Evolutionary conservation across 1,284 basidiomycete genomes (phyloP).

Genomic region (Inonotus hispidus): DNA sequence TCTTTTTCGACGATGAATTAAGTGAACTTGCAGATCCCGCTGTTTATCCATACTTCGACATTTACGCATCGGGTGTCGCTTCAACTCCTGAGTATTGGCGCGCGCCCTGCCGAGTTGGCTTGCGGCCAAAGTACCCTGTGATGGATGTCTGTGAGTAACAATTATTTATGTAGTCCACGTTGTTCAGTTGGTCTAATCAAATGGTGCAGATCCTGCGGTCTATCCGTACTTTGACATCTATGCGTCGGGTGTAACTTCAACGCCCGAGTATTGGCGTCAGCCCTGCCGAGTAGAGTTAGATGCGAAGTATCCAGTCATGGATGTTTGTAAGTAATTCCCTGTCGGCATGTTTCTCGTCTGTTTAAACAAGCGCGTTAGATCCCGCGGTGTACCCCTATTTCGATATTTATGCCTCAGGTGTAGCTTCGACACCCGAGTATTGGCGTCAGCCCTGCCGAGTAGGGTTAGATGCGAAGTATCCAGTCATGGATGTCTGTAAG

Average conservation of each 20-base stretch:
- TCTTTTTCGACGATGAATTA: conserved; percentile 1
- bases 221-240: conserved; percentile 30
- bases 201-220: conserved; percentile 10
- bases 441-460: conserved; percentile 4
- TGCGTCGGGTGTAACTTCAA: conserved; percentile 9
- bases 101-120: neutral
- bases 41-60: conserved; percentile 20
- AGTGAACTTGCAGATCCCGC: conserved; percentile 14
- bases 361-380: conserved; percentile 16
- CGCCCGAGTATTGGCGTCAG: neutral
- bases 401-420: conserved; percentile 14
- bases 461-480: conserved; percentile 20
- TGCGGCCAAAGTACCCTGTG: conserved; percentile 21
- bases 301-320: conserved; percentile 14
- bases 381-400: conserved; percentile 25
- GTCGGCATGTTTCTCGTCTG: neutral
- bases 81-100: neutral
- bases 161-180: neutral
- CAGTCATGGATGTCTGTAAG: neutral
- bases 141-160: conserved; percentile 25
- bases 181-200: neutral
- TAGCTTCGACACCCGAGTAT: neutral
- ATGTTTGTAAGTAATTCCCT: conserved; percentile 10
- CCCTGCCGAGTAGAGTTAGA: conserved; percentile 10
- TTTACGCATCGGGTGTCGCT: conserved; percentile 18